Percentiles rank a stretch among this genome's conserved stretches.
Evolutionary conservation across 2,329 filamentous ascomycete species (phyloP).

Genomic region (Akanthomyces lecanii): DNA sequence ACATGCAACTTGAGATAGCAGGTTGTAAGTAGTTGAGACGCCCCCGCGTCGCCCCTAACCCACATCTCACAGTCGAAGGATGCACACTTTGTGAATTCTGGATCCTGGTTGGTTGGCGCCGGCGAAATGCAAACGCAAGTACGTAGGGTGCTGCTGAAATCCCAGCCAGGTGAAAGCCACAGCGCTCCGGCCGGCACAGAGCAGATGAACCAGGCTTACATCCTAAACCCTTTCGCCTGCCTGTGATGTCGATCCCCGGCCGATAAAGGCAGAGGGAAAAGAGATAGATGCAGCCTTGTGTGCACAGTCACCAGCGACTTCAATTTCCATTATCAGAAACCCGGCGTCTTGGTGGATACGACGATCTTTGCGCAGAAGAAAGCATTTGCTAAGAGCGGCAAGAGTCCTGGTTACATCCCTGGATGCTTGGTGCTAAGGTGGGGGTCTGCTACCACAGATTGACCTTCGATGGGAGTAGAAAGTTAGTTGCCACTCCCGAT

Average conservation of each 20-base stretch:
- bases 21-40: not conserved
- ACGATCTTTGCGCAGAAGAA: not conserved
- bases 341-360: not conserved
- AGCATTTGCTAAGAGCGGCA: not conserved
- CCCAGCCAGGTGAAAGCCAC: not conserved
- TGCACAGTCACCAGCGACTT: not conserved
- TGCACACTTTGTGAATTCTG: constrained; percentile 1
- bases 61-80: not conserved
- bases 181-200: not conserved
- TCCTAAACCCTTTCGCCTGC: no score
- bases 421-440: not conserved
- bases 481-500: constrained; percentile 9
- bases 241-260: not conserved
- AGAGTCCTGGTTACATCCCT: not conserved
- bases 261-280: not conserved
- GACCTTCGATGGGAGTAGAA: not conserved
- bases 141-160: constrained; percentile 1
- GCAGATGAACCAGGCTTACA: not conserved
- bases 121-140: not conserved
- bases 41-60: not conserved
- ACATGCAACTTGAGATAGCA: not conserved
- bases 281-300: not conserved
- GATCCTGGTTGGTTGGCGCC: constrained; percentile 5
- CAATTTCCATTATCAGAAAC: not conserved
- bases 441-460: not conserved